Base-by-base conservation (phyloP, 345 rosid genomes). In the Populus simonii region DNA sequence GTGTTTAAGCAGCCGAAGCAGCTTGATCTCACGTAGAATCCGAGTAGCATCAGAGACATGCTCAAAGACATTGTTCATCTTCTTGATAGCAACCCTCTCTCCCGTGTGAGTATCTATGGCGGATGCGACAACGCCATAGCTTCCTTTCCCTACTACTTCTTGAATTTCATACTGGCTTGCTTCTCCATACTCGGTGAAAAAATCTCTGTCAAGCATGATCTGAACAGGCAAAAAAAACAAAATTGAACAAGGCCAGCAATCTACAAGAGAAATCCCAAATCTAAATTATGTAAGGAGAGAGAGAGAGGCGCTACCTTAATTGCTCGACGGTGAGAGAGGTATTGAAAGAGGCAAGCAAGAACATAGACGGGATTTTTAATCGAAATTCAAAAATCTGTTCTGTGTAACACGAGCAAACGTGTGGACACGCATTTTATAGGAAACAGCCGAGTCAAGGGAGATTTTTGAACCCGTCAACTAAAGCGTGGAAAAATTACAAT, bases 101-200 rank as follows among this genome's bases (percentile, higher is more conserved):
- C 99, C 98, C 0, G 97, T 90, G 81, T 90, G 98, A 49, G 94
- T 93, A 73, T 93, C 97, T 20, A 92, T 84, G 5, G 99, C 99
- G 6, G 98, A 96, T 1, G 98, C 99, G 63, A 96, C 99, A 49
- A 93, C 91, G 9, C 99, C 99, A 72, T 96, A 96, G 89, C 99
- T 96, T 83, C 99, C 99, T 84, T 85, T 96, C 2, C 99, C 99
- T 0, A 96, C 89, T 25, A 93, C 98, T 88, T 96, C 99, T 76
- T 86, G 90, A 75, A 96, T 92, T 83, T 96, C 93, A 70, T 96
- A 96, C 81, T 90, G 98, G 79, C 90, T 96, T 27, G 99, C 98
- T 84, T 96, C 99, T 22, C 99, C 97, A 43, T 91, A 96, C 78
- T 93, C 99, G 20, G 99, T 93, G 89, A 96, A 91, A 78, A 93